Evolutionary conservation across 768 basidiomycete species (phyloP), one percentile per base, ranked within the genome.

Genomic region (Lentinula aciculospora): DNA sequence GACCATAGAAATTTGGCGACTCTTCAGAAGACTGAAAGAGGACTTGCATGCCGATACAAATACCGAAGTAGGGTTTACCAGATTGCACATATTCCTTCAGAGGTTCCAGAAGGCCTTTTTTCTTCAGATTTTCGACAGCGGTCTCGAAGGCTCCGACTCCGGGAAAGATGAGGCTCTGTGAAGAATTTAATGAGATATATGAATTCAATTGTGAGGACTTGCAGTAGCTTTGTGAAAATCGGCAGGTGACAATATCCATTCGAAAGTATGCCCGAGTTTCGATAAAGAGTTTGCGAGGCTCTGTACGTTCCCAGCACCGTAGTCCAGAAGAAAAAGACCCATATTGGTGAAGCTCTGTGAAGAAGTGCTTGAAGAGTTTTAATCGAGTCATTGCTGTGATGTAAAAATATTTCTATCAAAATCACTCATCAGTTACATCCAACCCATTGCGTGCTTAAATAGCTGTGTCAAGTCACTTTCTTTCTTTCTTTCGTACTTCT

Each of bases 1-100:
- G 79, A n/a, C 96, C 95, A n/a, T 66, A 69, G 27, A 75, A 73
- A 19, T 69, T 66, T 15, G 83, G 79, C 13, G 87, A 86, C 75
- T 99, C 97, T 60, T 82, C 74, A 15, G 96, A 98, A 13, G 89
- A 85, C 58, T 81, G 75, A 74, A 94, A 98, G 60, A 99, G 89
- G 58, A 97, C 84, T 72, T 99, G 97, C 86, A 99, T 88, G 65
- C 97, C 97, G 67, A 99, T 92, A 74, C 97, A 99, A 76, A 99
- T 98, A 37, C 93, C 93, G 72, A 97, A 92, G 73, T 97, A 99
- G 2, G 96, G 97, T 64, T 80, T 83, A 25, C 97, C 96, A 10
- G 92, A 92, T 15, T 73, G 72, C 64, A 99, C 85, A 71, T 98
- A 99, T 51, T 80, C 72, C 60, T 80, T 81, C 57, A 99, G 78